Evolutionary conservation across 768 basidiomycete species (phyloP).

Genomic region (Suillus occidentalis): DNA sequence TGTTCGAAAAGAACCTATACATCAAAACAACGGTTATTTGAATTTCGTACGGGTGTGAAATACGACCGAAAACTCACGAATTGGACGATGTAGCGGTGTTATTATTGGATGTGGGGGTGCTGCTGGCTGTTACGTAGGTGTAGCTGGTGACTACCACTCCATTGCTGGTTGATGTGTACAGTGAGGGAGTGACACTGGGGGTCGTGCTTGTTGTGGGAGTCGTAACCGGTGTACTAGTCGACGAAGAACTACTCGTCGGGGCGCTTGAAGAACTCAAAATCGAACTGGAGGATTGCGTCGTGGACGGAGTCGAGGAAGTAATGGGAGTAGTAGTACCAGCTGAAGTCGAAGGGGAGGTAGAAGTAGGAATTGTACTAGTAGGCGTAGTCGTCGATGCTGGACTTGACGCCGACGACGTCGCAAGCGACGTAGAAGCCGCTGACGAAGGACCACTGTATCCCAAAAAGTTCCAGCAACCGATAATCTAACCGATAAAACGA

Average conservation of each 20-base stretch:
- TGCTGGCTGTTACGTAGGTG: background rate
- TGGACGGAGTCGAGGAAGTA: constrained; percentile 1
- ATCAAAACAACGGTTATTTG: background rate
- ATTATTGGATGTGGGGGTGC: background rate
- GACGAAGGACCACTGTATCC: background rate
- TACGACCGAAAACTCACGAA: constrained; percentile 22
- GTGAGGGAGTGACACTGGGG: background rate
- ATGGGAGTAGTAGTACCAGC: constrained; percentile 2
- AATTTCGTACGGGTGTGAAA: constrained; percentile 1
- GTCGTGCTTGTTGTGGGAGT: background rate
- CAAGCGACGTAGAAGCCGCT: background rate
- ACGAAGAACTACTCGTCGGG: background rate
- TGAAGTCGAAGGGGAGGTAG: background rate
- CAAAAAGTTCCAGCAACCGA: background rate
- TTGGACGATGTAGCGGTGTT: constrained; percentile 12
- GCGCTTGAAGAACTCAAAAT: background rate
- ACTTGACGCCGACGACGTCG: background rate
- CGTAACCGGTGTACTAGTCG: background rate
- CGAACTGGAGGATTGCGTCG: background rate
- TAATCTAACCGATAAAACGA: background rate
- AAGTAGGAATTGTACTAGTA: background rate
- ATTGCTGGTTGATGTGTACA: constrained; percentile 6
- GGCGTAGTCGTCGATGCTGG: background rate
- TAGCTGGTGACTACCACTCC: background rate
- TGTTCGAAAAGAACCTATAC: constrained; percentile 69